These are phyloP conservation scores for Funneliformis mosseae DNA, from an alignment of 192 early-diverging fungal genomes.

Conservation along the genomic window DNA sequence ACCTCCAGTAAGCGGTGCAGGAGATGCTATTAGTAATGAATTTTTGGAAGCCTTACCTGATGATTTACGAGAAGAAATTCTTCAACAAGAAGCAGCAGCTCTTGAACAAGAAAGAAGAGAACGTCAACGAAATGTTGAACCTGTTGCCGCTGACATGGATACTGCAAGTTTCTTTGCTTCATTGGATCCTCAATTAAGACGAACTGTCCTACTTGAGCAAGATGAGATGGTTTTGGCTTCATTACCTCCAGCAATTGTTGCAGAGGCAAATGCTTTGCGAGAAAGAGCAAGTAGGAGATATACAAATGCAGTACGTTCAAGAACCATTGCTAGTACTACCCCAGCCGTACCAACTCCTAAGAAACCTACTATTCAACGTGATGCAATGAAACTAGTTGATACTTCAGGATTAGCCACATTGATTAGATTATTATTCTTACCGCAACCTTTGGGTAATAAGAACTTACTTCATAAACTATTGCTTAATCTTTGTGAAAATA, in stretches of 20 bases:
- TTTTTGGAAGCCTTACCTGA: slow-evolving; percentile 91
- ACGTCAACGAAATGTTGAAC: slow-evolving; percentile 53
- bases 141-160: slow-evolving; percentile 48
- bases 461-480: slow-evolving; percentile 68
- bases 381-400: slow-evolving; percentile 83
- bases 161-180: slow-evolving; percentile 58
- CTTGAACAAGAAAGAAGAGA: slow-evolving; percentile 68
- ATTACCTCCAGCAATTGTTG: slow-evolving; percentile 46
- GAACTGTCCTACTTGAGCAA: slow-evolving; percentile 56
- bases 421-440: slow-evolving; percentile 85
- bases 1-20: slow-evolving; percentile 36
- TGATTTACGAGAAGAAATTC: slow-evolving; percentile 87
- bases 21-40: slow-evolving; percentile 67
- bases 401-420: slow-evolving; percentile 78
- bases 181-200: slow-evolving; percentile 57
- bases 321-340: slow-evolving; percentile 37
- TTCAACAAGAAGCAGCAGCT: slow-evolving; percentile 75
- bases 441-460: slow-evolving; percentile 69
- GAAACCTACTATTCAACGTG: slow-evolving; percentile 51
- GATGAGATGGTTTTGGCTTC: slow-evolving; percentile 46
- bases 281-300: slow-evolving; percentile 35
- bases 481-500: slow-evolving; percentile 88
- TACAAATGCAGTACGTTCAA: slow-evolving; percentile 34
- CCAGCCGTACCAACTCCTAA: slow-evolving; percentile 36
- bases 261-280: slow-evolving; percentile 56